Conservation (phyloP, 2,329 filamentous ascomycete genomes). For the Fusarium nanum region DNA sequence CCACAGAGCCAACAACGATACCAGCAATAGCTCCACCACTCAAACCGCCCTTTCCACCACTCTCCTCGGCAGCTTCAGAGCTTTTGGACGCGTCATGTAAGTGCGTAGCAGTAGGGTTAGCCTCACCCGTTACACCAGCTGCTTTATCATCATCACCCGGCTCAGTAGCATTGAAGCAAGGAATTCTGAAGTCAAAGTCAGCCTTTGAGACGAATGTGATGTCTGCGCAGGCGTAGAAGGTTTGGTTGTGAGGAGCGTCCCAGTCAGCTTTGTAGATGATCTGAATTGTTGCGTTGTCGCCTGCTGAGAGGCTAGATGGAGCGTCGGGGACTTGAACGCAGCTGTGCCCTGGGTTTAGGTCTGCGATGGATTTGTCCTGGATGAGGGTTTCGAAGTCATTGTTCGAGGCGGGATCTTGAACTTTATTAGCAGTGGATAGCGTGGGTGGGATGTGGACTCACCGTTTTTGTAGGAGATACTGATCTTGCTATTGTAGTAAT, state of each 20-base stretch:
- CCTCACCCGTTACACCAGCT: constrained; percentile 21
- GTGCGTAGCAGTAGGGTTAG: constrained; percentile 33
- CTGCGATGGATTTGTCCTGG: constrained; percentile 50
- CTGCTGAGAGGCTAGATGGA: constrained; percentile 51
- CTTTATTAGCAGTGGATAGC: too few relatives aligned
- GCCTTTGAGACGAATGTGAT: constrained; percentile 56
- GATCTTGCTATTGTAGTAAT: constrained; percentile 65
- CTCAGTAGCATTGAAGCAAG: constrained; percentile 60
- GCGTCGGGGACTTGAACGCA: constrained; percentile 56
- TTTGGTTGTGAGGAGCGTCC: constrained; percentile 56
- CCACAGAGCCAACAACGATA: constrained; percentile 76
- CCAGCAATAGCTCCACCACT: constrained; percentile 81
- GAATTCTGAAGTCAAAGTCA: constrained; percentile 50
- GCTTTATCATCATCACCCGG: constrained; percentile 43
- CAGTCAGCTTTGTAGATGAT: constrained; percentile 61
- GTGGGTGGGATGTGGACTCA: constrained; percentile 34
- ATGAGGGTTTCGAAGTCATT: constrained; percentile 57
- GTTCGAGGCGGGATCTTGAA: constrained; percentile 54
- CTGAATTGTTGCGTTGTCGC: constrained; percentile 61
- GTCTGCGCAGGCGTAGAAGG: constrained; percentile 63
- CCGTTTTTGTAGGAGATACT: constrained; percentile 64
- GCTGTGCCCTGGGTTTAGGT: constrained; percentile 59
- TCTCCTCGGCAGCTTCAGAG: constrained; percentile 4
- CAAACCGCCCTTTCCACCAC: constrained; percentile 58
- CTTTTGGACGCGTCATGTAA: not conserved